Conservation (phyloP, 1,139 yeast species). For the Geotrichum fermentans region DNA sequence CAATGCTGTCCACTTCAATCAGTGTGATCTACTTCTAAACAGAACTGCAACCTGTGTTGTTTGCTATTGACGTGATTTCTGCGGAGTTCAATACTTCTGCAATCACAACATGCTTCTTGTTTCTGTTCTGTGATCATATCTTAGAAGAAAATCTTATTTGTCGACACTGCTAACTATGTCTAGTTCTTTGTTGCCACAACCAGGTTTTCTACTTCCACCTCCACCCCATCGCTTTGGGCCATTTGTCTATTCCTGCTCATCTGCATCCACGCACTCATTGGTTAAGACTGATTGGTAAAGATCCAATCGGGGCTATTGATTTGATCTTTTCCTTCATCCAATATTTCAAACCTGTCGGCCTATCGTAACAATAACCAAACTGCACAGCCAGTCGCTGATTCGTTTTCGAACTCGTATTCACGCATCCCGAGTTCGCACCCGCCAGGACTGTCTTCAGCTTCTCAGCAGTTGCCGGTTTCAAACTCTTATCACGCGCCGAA, state of each 20-base stretch:
- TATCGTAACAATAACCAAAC: neutral
- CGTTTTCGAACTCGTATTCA: conserved; percentile 5
- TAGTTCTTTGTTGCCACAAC: too few species aligned
- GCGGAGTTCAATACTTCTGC: too few species aligned
- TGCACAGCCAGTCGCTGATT: conserved; percentile 6
- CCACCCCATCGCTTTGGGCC: too few species aligned
- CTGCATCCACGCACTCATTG: neutral
- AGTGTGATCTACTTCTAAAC: too few species aligned
- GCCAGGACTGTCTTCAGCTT: conserved; percentile 17
- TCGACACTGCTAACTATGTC: too few species aligned
- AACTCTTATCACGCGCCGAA: conserved; percentile 13
- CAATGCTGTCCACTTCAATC: too few species aligned
- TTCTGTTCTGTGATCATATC: too few species aligned
- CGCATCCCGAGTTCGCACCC: conserved; percentile 12
- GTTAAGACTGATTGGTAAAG: neutral
- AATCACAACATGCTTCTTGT: too few species aligned
- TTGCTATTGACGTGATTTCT: too few species aligned
- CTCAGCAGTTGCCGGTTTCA: conserved; percentile 15
- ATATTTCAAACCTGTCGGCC: conserved; percentile 10
- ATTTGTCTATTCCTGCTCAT: neutral
- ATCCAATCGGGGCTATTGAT: neutral
- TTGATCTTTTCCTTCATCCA: neutral
- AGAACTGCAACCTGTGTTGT: too few species aligned
- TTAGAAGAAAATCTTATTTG: too few species aligned
- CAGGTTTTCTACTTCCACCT: too few species aligned